A percentile compares a stretch with the other conserved stretches of the same genome.
Evolutionary conservation across 495 filamentous ascomycete genomes (phyloP).

Genomic region (Hypoxylon rickii): DNA sequence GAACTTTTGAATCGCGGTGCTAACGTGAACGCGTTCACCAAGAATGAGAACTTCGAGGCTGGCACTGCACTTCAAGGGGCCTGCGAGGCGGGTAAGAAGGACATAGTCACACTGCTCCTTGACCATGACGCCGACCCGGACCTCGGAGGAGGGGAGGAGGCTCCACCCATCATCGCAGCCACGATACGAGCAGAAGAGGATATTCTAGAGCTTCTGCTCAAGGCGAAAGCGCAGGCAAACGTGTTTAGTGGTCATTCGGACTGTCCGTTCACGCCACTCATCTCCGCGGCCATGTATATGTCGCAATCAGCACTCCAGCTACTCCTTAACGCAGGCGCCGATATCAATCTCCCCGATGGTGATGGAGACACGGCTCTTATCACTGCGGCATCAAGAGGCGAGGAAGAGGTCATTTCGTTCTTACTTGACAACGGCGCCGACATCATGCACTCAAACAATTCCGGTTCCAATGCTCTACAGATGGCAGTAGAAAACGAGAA

Average conservation of each 20-base stretch:
- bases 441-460: conserved; percentile 36
- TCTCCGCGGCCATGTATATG: conserved; percentile 34
- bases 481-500: conserved; percentile 17
- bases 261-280: conserved; percentile 29
- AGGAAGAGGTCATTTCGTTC: conserved; percentile 34
- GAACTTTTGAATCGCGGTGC: conserved; percentile 39
- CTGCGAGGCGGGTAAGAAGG: conserved; percentile 29
- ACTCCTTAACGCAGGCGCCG: conserved; percentile 38
- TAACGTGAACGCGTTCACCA: conserved; percentile 37
- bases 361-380: conserved; percentile 44
- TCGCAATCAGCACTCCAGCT: conserved; percentile 30
- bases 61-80: conserved; percentile 43
- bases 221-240: conserved; percentile 34
- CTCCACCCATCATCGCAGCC: conserved; percentile 38
- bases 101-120: conserved; percentile 40
- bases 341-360: conserved; percentile 38
- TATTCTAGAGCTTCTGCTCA: conserved; percentile 36
- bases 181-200: conserved; percentile 32
- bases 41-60: conserved; percentile 31
- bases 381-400: conserved; percentile 30
- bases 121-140: conserved; percentile 39
- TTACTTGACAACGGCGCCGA: conserved; percentile 36
- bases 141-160: conserved; percentile 31
- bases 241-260: conserved; percentile 26
- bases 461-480: conserved; percentile 29